Percentiles rank a stretch among this genome's conserved stretches.
phyloP scores from a whole-genome alignment of 2,329 filamentous ascomycete species.

The Colletotrichum gloeosporioides region DNA sequence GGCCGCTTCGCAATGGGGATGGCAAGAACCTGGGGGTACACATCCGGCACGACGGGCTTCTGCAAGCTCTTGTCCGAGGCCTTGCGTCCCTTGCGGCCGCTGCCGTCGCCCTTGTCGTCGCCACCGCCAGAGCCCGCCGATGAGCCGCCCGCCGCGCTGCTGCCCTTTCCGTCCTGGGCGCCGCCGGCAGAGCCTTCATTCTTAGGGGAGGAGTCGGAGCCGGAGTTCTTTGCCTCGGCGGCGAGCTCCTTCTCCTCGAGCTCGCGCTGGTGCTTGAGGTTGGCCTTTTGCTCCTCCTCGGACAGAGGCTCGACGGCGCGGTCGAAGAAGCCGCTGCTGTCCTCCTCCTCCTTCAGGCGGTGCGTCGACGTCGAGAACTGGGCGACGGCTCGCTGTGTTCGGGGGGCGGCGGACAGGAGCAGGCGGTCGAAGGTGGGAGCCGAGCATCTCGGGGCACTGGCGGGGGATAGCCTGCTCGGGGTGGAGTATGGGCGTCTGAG shows the following conservation, averaged over 20 bases:
- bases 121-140: slow-evolving; percentile 54
- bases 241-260: slow-evolving; percentile 52
- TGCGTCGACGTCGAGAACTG: slow-evolving; percentile 41
- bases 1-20: slow-evolving; percentile 95
- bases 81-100: slow-evolving; percentile 74
- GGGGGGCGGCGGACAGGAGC: slow-evolving; percentile 32
- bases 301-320: slow-evolving; percentile 53
- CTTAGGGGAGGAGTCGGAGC: slow-evolving; percentile 51
- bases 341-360: slow-evolving; percentile 41
- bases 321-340: slow-evolving; percentile 56
- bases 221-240: slow-evolving; percentile 47
- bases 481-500: slow-evolving; percentile 29
- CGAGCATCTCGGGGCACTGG: slow-evolving; percentile 15
- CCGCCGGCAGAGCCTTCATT: slow-evolving; percentile 38
- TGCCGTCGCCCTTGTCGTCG: slow-evolving; percentile 51
- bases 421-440: slow-evolving; percentile 34
- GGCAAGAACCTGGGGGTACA: slow-evolving; percentile 97
- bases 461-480: slow-evolving; percentile 20
- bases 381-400: slow-evolving; percentile 31
- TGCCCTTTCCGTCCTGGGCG: slow-evolving; percentile 58
- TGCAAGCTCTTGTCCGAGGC: slow-evolving; percentile 75
- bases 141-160: slow-evolving; percentile 61
- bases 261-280: slow-evolving; percentile 51
- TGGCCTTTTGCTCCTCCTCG: slow-evolving; percentile 59
- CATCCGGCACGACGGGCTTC: slow-evolving; percentile 89